phyloP scores from a whole-genome alignment of 257 asterid genomes.

The Solanum verrucosum region DNA sequence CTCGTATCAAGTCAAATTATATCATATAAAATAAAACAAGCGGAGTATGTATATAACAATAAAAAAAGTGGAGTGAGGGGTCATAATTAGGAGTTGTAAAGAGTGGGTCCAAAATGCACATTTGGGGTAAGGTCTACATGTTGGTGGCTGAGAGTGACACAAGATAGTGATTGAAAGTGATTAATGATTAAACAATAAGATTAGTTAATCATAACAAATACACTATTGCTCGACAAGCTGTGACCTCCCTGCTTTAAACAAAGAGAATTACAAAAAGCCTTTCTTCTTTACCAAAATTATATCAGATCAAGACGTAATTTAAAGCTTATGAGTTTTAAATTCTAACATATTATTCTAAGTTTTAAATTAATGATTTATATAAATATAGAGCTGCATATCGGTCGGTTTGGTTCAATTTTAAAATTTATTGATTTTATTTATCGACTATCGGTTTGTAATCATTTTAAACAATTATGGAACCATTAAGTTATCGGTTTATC shows the following conservation, averaged over 20 bases:
- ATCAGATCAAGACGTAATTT: neutral
- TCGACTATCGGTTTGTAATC: too few species aligned
- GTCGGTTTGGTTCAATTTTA: too few species aligned
- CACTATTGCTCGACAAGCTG: slow-evolving; percentile 52
- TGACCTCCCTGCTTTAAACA: slow-evolving; percentile 22
- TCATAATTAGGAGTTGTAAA: slow-evolving; percentile 23
- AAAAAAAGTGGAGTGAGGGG: neutral
- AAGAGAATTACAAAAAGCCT: neutral
- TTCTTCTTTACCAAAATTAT: neutral
- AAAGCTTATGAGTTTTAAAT: neutral
- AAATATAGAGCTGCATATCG: too few species aligned
- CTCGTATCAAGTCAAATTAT: neutral
- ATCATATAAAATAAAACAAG: too few species aligned
- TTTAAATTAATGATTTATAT: neutral
- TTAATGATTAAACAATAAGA: slow-evolving; percentile 12
- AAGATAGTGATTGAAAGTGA: slow-evolving; percentile 28
- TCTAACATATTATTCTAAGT: neutral
- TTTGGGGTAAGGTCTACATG: slow-evolving; percentile 36
- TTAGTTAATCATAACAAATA: slow-evolving; percentile 19
- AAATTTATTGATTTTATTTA: too few species aligned
- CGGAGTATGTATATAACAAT: too few species aligned
- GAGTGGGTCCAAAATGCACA: slow-evolving; percentile 28
- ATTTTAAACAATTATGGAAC: too few species aligned
- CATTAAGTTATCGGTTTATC: too few species aligned
- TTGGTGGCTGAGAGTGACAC: slow-evolving; percentile 35